Conservation (phyloP, 257 asterid genomes). For the Gentiana dahurica region DNA sequence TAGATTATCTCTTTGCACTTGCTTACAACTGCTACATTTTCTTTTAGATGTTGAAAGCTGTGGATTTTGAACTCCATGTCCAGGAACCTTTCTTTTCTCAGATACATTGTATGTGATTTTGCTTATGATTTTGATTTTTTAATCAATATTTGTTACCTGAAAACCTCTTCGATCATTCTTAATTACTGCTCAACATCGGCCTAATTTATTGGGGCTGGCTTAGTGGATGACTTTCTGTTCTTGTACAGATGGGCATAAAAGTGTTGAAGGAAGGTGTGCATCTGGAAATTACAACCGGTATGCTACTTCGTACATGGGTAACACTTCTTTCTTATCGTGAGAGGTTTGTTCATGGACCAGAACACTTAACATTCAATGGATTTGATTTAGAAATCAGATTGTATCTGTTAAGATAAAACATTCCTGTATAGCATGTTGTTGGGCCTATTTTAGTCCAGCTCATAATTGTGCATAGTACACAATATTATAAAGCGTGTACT, state of each 20-base stretch:
- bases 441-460: too few species aligned
- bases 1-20: constrained; percentile 9
- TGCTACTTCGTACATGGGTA: not conserved
- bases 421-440: too few species aligned
- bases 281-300: constrained; percentile 59
- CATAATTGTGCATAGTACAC: too few species aligned
- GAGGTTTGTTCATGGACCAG: too few species aligned
- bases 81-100: constrained; percentile 87
- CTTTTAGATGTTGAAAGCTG: constrained; percentile 45
- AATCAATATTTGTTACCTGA: not conserved
- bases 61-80: constrained; percentile 73
- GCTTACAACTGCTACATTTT: not conserved
- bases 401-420: too few species aligned
- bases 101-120: constrained; percentile 41
- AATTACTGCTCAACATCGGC: not conserved
- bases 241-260: constrained; percentile 61
- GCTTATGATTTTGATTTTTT: constrained; percentile 1
- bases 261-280: constrained; percentile 89
- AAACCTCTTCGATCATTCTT: not conserved
- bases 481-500: too few species aligned
- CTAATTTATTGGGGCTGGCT: not conserved
- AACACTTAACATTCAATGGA: too few species aligned
- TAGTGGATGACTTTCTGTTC: not conserved
- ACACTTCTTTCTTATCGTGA: too few species aligned
- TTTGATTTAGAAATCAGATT: too few species aligned